Evolutionary conservation across 2,329 filamentous ascomycete species (phyloP), one percentile per base, ranked within the genome.

Genomic region (Colletotrichum orbiculare): DNA sequence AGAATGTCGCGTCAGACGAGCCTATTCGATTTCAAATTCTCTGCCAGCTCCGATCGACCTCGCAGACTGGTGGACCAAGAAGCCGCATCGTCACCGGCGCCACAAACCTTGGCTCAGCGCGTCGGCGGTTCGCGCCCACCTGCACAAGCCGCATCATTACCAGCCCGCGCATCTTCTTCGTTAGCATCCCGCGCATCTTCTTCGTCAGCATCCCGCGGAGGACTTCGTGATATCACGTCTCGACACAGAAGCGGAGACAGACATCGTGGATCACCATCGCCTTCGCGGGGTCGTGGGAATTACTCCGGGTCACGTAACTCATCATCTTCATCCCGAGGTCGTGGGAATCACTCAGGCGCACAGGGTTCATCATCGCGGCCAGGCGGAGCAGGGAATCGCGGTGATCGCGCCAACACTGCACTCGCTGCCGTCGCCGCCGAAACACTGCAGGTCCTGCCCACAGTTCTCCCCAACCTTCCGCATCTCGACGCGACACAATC

Each of bases 401-500:
- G 60, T 43, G 62, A 65, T 4, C 62, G 62, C 35, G 61, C 46
- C 2, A 65, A 55, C 15, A 39, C 58, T 0, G 45, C 50, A 5
- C 62, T 65, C 6, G 62, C 62, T 12, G 17, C 54, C 1, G 73
- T 79, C 15, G 83, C 84, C 6, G 72, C 74, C 54, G 83, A 87
- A 69, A 87, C 85, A 9, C 77, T 76, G 42, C 67, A 68, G 2
- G 73, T 81, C 6, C 78, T 87, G 0, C 84, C 84, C 2, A 74
- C 71, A 8, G 78, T 87, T 34, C 74, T 87, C 3, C 65, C 74
- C 11, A 72, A 81, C 17, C 71, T 84, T 4, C 83, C 83, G 3
- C 69, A 78, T 39, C 72, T 77, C 25, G 71, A 75, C 37, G 73
- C 72, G 6, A 60, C 71, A 70, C 66, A 73, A 63, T 75, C 83